Evolutionary conservation across 495 filamentous ascomycete species (phyloP).

Genomic region (Aspergillus cavernicola): DNA sequence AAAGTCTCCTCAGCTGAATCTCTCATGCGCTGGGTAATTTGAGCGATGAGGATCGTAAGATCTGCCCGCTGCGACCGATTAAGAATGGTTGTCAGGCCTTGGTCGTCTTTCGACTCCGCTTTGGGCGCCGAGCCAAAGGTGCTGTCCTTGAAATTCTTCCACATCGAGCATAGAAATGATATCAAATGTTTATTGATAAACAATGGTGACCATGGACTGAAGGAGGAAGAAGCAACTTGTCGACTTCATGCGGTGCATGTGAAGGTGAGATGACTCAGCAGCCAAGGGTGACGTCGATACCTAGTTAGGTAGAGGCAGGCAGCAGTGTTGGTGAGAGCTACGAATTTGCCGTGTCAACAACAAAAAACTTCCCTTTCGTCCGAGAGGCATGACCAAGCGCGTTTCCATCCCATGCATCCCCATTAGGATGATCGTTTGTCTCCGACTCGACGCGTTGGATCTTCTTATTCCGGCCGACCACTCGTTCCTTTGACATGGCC

Average conservation of each 20-base stretch:
- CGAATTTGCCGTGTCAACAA: slow-evolving; percentile 60
- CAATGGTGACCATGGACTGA: not conserved
- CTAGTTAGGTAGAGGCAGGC: not conserved
- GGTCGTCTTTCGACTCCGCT: slow-evolving; percentile 25
- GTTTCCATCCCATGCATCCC: slow-evolving; percentile 58
- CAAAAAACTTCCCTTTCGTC: slow-evolving; percentile 70
- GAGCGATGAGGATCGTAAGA: slow-evolving; percentile 44
- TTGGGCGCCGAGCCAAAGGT: slow-evolving; percentile 31
- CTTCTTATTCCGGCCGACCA: slow-evolving; percentile 47
- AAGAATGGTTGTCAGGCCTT: slow-evolving; percentile 48
- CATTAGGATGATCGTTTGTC: slow-evolving; percentile 34
- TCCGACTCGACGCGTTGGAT: slow-evolving; percentile 36
- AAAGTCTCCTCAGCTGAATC: slow-evolving; percentile 38
- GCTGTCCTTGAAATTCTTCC: slow-evolving; percentile 37
- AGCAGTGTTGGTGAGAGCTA: not conserved
- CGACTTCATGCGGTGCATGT: not conserved
- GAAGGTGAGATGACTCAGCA: not conserved
- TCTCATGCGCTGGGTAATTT: slow-evolving; percentile 44
- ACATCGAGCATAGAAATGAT: slow-evolving; percentile 23
- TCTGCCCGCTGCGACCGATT: slow-evolving; percentile 48
- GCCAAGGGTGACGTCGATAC: not conserved
- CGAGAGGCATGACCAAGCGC: slow-evolving; percentile 61
- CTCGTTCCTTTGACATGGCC: slow-evolving; percentile 50
- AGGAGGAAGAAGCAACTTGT: not conserved
- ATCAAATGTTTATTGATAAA: not conserved